Conservation (phyloP, 768 basidiomycete species). For the Mycena rosella region DNA sequence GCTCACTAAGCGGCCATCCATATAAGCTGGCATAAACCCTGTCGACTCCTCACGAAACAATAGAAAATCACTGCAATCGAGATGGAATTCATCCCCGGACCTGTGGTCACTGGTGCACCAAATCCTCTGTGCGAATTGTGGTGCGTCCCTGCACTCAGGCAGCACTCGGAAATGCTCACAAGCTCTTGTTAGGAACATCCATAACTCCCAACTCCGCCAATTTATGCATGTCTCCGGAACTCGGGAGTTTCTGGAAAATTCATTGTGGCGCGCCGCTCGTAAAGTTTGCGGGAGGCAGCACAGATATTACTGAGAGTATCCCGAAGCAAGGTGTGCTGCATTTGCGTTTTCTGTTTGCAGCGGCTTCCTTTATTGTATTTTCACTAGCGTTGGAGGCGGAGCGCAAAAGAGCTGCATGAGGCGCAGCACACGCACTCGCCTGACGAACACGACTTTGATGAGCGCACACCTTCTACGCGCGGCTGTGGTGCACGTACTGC, state of each 20-base stretch:
- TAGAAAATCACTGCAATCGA: slow-evolving; percentile 20
- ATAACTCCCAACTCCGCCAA: slow-evolving; percentile 95
- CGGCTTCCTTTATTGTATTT: too few species aligned
- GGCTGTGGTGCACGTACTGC: too few species aligned
- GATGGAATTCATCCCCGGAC: slow-evolving; percentile 86
- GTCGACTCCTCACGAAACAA: too few species aligned
- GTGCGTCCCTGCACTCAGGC: slow-evolving; percentile 51
- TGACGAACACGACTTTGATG: too few species aligned
- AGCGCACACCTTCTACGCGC: too few species aligned
- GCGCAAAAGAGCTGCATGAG: too few species aligned
- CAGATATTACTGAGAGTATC: slow-evolving; percentile 98
- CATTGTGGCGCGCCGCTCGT: not conserved
- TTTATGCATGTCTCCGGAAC: slow-evolving; percentile 89
- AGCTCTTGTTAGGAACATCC: slow-evolving; percentile 69
- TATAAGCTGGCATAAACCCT: too few species aligned
- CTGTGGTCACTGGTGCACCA: slow-evolving; percentile 84
- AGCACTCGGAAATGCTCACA: slow-evolving; percentile 19
- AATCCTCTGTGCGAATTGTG: slow-evolving; percentile 92
- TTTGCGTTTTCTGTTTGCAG: too few species aligned
- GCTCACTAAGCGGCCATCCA: too few species aligned
- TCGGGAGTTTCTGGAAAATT: slow-evolving; percentile 60
- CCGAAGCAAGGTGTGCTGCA: slow-evolving; percentile 97
- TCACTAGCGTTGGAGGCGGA: too few species aligned
- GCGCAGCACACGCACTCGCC: too few species aligned
- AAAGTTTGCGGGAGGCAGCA: slow-evolving; percentile 54